Base-by-base conservation (phyloP, 2,329 filamentous ascomycete genomes). In the Xylariomycetidae sp. region DNA sequence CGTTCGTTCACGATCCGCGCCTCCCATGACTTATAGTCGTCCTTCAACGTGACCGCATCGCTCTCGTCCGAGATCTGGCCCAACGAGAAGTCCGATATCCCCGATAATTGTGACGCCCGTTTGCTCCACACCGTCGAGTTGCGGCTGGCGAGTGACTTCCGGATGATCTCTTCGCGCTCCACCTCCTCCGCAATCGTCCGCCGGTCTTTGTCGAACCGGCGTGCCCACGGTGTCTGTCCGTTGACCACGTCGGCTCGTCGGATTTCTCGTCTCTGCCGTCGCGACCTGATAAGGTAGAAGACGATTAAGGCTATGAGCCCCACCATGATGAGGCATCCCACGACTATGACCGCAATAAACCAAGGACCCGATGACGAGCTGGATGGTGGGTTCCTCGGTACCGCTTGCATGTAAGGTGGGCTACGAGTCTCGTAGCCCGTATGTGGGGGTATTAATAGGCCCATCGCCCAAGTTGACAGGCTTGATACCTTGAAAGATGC, bases 21-120 rank as follows among this genome's bases (percentile, higher is more conserved):
- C 42, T 67, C 64, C 41, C 57, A 58, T 17, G 56, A 56, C 39
- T 65, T 67, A 57, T 56, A 63, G 22, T 64, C 57, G 2, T 48
- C 51, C 20, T 44, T 51, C 2, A 58, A 37, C 8, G 34, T 50
- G 24, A 37, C 40, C 4, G 47, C 52, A 35, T 58, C 43, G 25
- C 40, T 45, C 15, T 44, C 40, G 2, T 34, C 34, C 14, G 39
- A 35, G 10, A 38, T 28, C 17, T 44, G 34, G 12, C 34, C 39
- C 4, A 40, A 17, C 6, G 46, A 31, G n/a, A 45, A 35, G n/a
- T 48, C 35, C 18, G 38, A 33, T 15, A 31, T 25, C 7, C 36
- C 32, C 0, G 46, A 39, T 4, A 26, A 29, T 18, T 38, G 40
- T 2, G 37, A 37, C 29, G 29, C 23, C 5, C 27, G 32, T 3